Evolutionary conservation across 2,329 filamentous ascomycete species (phyloP).

Genomic region (Alternaria arborescens): DNA sequence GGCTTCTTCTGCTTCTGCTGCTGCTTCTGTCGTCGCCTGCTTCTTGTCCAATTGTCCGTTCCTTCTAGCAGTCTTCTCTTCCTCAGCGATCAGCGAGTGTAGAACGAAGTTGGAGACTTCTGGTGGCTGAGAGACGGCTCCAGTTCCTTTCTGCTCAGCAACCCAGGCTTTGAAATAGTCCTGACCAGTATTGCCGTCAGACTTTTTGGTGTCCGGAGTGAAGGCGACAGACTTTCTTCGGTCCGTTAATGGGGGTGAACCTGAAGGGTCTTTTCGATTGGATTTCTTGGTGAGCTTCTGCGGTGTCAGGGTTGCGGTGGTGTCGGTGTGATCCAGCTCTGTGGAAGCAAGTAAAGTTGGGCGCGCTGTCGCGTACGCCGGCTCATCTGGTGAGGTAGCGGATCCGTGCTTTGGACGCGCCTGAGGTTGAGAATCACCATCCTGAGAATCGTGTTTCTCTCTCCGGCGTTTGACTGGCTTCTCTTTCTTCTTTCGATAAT

Average conservation of each 20-base stretch:
- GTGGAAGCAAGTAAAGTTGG: slow-evolving; percentile 44
- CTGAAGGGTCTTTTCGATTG: slow-evolving; percentile 28
- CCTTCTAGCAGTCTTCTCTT: slow-evolving; percentile 25
- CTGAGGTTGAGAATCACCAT: slow-evolving; percentile 13
- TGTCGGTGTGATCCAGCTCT: slow-evolving; percentile 30
- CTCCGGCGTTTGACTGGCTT: slow-evolving; percentile 29
- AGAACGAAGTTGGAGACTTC: slow-evolving; percentile 39
- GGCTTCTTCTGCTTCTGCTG: slow-evolving; percentile 11
- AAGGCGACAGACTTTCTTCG: slow-evolving; percentile 70
- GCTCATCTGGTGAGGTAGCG: slow-evolving; percentile 35
- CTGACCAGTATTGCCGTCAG: slow-evolving; percentile 64
- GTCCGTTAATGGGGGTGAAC: slow-evolving; percentile 37
- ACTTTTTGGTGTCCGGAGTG: slow-evolving; percentile 67
- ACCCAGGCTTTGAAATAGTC: slow-evolving; percentile 62
- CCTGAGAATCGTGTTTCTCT: slow-evolving; percentile 17
- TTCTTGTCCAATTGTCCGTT: slow-evolving; percentile 29
- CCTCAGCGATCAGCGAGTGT: slow-evolving; percentile 26
- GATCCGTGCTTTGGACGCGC: slow-evolving; percentile 15
- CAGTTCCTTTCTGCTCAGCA: slow-evolving; percentile 41
- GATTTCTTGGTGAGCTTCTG: slow-evolving; percentile 23
- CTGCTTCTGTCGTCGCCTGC: slow-evolving; percentile 11
- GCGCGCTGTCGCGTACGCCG: slow-evolving; percentile 16
- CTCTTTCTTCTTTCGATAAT: slow-evolving; percentile 48
- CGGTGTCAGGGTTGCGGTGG: slow-evolving; percentile 25
- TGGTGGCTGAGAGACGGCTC: slow-evolving; percentile 31